phyloP scores from a whole-genome alignment of 2,329 filamentous ascomycete genomes.

The Diaporthe ampelina region DNA sequence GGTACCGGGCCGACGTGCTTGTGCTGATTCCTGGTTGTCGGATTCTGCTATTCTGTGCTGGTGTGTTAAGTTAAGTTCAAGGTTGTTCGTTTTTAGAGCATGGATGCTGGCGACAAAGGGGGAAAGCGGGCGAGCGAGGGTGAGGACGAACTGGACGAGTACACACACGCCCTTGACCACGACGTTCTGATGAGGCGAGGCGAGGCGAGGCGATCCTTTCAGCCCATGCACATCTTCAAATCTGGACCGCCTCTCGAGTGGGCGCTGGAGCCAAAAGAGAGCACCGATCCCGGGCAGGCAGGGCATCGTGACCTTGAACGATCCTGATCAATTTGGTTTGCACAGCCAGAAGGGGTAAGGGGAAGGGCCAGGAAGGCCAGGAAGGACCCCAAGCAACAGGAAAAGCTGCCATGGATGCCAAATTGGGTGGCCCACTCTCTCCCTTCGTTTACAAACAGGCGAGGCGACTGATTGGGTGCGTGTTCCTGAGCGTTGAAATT shows the following conservation, averaged over 20 bases:
- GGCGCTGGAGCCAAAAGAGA: constrained; percentile 16
- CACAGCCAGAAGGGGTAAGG: constrained; percentile 25
- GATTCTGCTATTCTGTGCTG: neutral
- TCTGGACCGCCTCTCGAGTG: constrained; percentile 5
- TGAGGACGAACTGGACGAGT: neutral
- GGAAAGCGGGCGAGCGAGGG: too few relatives aligned
- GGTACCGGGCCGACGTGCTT: neutral
- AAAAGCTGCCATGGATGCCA: constrained; percentile 19
- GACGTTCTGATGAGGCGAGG: constrained; percentile 18
- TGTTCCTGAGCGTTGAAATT: constrained; percentile 45
- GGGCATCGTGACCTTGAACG: constrained; percentile 8
- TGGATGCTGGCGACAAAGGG: neutral
- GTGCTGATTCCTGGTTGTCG: constrained; percentile 14
- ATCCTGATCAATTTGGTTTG: constrained; percentile 25
- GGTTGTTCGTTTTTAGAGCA: neutral
- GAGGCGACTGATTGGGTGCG: constrained; percentile 37
- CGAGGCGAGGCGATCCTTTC: constrained; percentile 25
- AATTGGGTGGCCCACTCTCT: constrained; percentile 44
- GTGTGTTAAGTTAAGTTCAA: constrained; percentile 12
- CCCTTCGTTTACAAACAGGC: constrained; percentile 45
- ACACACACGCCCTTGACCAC: too few relatives aligned
- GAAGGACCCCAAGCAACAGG: neutral
- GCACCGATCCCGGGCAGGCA: constrained; percentile 17
- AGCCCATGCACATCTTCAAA: constrained; percentile 14
- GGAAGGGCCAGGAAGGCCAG: neutral